Evolutionary conservation across 2,329 filamentous ascomycete genomes (phyloP).

Genomic region (Xylaria sp.): DNA sequence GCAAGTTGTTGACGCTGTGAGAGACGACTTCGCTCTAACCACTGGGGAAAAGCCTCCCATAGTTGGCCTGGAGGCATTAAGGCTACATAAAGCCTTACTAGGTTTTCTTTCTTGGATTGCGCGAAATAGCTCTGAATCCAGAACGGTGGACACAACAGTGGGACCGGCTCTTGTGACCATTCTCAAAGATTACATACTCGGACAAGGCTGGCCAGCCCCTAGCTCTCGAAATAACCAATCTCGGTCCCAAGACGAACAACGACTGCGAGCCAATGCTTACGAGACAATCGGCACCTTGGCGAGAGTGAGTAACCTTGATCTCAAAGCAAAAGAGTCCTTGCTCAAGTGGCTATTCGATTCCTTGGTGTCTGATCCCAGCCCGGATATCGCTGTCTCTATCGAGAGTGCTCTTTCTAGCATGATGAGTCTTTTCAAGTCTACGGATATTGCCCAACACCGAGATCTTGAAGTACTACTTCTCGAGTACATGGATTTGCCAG

Average conservation of each 20-base stretch:
- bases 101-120: slow-evolving; percentile 89
- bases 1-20: slow-evolving; percentile 76
- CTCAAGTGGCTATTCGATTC: slow-evolving; percentile 86
- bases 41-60: slow-evolving; percentile 51
- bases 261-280: slow-evolving; percentile 83
- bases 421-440: slow-evolving; percentile 57
- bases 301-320: slow-evolving; percentile 68
- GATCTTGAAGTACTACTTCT: slow-evolving; percentile 69
- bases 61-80: slow-evolving; percentile 77
- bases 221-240: slow-evolving; percentile 56
- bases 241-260: slow-evolving; percentile 67
- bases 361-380: slow-evolving; percentile 80
- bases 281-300: slow-evolving; percentile 89
- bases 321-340: slow-evolving; percentile 63
- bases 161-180: slow-evolving; percentile 75
- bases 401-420: slow-evolving; percentile 88
- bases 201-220: slow-evolving; percentile 84
- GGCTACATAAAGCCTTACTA: slow-evolving; percentile 85
- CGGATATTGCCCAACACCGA: slow-evolving; percentile 46
- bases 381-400: slow-evolving; percentile 84
- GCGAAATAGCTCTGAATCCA: slow-evolving; percentile 70
- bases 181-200: slow-evolving; percentile 78
- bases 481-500: slow-evolving; percentile 70
- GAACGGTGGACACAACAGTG: slow-evolving; percentile 70
- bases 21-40: slow-evolving; percentile 66